Evolutionary conservation across 1,284 basidiomycete species (phyloP), one percentile per base, ranked within the genome.

Genomic region (Ustilago trichophora): DNA sequence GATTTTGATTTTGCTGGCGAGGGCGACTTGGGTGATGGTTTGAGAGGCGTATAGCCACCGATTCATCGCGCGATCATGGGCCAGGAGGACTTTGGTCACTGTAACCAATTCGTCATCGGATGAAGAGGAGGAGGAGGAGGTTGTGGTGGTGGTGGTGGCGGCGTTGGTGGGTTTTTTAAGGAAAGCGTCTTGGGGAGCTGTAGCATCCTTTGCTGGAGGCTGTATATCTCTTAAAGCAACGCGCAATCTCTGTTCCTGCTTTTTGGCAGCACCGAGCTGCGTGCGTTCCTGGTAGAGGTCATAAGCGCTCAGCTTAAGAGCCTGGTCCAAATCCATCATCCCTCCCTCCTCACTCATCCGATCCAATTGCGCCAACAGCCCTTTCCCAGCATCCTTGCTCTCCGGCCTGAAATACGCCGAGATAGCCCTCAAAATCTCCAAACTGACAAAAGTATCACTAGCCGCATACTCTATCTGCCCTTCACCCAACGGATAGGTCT

Each of bases 401-500:
- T 29, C 16, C 12, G 36, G 33, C 29, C 13, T 27, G 29, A 70
- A 56, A 32, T 56, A 52, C 18, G 52, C 60, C 1, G 51, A 16
- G 0, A 73, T 25, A 0, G 55, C 67, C 19, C 73, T 63, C 12
- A 73, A 42, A 13, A 78, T 41, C 37, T 78, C 76, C 26, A 78
- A 48, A 24, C 70, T 52, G 1, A 56, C 75, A 34, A 73, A 73
- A 3, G 68, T 70, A 31, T 78, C 76, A 40, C 54, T 69, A 0
- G 75, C 75, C 3, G 76, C 76, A 44, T 78, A 78, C 34, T 68
- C 63, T n/a, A 68, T 46, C 49, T 78, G 76, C 16, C 52, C 38
- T 6, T 43, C 36, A 1, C 42, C 38, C 33, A 78, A 42, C 6
- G 58, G 62, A 3, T 32, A 47, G 6, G n/a, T 35, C 16, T 64